A percentile compares a stretch with the other conserved stretches of the same genome.
phyloP scores from a whole-genome alignment of 192 early-diverging fungal genomes.

The Podila horticola region DNA sequence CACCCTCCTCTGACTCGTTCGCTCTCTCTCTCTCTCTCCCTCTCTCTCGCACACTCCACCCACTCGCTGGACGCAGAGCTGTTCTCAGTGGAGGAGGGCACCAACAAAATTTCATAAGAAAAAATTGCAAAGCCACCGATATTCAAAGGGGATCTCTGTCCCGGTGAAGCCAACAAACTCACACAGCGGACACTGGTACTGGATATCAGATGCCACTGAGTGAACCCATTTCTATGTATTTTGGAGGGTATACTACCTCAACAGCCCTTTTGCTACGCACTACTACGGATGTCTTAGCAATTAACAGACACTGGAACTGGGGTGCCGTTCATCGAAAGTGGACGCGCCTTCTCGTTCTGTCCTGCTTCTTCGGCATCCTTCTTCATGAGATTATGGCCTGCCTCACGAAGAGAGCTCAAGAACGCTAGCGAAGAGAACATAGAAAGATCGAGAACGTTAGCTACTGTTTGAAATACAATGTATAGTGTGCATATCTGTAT shows the following conservation, averaged over 20 bases:
- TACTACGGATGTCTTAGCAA: neutral
- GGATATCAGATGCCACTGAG: too few species aligned
- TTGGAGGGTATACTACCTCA: too few species aligned
- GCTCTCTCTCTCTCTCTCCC: too few species aligned
- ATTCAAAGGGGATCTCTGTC: too few species aligned
- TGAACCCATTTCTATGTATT: neutral
- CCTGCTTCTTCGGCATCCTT: conserved; percentile 2
- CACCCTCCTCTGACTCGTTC: too few species aligned
- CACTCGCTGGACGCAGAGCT: too few species aligned
- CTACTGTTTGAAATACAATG: neutral
- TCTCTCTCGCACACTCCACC: too few species aligned
- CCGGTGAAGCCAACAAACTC: too few species aligned
- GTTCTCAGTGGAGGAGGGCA: too few species aligned
- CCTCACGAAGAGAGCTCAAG: conserved; percentile 25
- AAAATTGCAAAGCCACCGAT: too few species aligned
- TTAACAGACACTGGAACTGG: neutral
- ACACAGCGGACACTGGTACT: too few species aligned
- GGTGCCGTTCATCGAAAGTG: neutral
- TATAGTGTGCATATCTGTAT: neutral
- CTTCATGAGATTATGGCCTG: conserved; percentile 28
- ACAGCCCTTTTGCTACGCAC: neutral
- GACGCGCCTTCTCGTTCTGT: conserved; percentile 17
- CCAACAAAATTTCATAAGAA: too few species aligned
- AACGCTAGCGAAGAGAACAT: conserved; percentile 10
- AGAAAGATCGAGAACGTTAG: neutral